phyloP scores from a whole-genome alignment of 306 rosid genomes.

The Vicia villosa region DNA sequence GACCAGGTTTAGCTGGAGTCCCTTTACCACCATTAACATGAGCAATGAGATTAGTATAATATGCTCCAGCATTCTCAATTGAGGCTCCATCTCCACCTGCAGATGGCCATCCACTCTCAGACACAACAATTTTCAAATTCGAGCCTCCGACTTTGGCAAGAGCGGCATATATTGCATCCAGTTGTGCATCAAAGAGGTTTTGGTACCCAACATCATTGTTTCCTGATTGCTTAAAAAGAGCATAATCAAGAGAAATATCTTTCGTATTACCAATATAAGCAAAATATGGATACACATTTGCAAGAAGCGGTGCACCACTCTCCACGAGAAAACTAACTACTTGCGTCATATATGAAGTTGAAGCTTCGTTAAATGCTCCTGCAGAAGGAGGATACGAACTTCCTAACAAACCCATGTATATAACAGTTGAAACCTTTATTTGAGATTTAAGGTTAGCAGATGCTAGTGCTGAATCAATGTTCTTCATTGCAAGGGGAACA shows the following conservation, averaged over 20 bases:
- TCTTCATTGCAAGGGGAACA: no score
- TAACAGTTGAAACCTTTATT: no score
- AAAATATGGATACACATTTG: slow-evolving; percentile 67
- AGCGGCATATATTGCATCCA: slow-evolving; percentile 64
- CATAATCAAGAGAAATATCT: slow-evolving; percentile 42
- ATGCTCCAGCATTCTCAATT: slow-evolving; percentile 49
- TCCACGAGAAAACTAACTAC: no score
- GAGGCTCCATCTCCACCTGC: slow-evolving; percentile 48
- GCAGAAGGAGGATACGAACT: slow-evolving; percentile 29
- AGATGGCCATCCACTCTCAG: slow-evolving; percentile 85
- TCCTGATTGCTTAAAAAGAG: slow-evolving; percentile 49
- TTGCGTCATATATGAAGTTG: no score
- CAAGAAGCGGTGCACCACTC: slow-evolving; percentile 35
- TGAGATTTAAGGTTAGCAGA: no score
- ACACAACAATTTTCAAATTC: slow-evolving; percentile 50
- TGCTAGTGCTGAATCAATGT: no score
- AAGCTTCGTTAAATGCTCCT: no score
- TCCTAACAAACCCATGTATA: no score
- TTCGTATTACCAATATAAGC: slow-evolving; percentile 11
- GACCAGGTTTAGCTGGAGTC: slow-evolving; percentile 53
- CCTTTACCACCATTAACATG: slow-evolving; percentile 47
- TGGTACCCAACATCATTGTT: slow-evolving; percentile 47
- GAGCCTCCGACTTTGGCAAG: slow-evolving; percentile 58
- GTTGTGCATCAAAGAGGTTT: slow-evolving; percentile 52
- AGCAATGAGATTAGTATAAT: slow-evolving; percentile 51